These are phyloP conservation scores for Aspergillus luchuensis DNA, from an alignment of 2,329 filamentous ascomycete species.

Conservation along the genomic window DNA sequence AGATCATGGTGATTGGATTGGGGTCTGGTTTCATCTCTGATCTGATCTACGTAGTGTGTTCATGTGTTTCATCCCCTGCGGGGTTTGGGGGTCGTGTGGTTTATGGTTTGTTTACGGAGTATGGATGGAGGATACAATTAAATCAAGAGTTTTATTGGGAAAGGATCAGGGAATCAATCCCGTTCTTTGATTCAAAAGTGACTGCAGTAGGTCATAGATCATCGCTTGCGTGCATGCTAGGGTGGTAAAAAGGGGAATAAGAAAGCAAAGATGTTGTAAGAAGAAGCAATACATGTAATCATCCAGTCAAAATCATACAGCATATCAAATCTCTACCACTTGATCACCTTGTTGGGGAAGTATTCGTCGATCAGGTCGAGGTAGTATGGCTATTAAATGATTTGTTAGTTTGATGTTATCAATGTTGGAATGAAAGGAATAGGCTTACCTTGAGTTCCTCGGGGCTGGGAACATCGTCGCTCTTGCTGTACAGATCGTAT, in stretches of 20 bases:
- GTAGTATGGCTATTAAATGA: slow-evolving; percentile 64
- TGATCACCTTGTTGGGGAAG: slow-evolving; percentile 68
- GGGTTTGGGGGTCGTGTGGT: no score
- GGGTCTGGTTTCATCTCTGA: no score
- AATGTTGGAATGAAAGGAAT: background rate
- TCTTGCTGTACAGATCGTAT: slow-evolving; percentile 91
- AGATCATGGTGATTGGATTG: no score
- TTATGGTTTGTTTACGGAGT: background rate
- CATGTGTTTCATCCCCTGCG: no score
- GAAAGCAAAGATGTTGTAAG: background rate
- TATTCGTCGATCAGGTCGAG: slow-evolving; percentile 73
- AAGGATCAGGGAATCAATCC: background rate
- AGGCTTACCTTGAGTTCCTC: slow-evolving; percentile 70
- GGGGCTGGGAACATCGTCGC: slow-evolving; percentile 73
- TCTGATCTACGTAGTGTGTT: background rate
- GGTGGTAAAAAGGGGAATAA: background rate
- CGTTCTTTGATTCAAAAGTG: background rate
- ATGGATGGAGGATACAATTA: background rate
- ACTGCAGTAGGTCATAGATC: background rate
- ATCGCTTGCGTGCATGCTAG: background rate
- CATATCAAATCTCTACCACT: slow-evolving; percentile 57
- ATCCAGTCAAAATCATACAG: background rate
- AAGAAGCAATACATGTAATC: background rate
- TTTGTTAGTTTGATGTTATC: slow-evolving; percentile 17
- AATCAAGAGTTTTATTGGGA: background rate